These are phyloP conservation scores for Ambrosiella xylebori DNA, from an alignment of 2,329 filamentous ascomycete genomes.

Conservation along the genomic window DNA sequence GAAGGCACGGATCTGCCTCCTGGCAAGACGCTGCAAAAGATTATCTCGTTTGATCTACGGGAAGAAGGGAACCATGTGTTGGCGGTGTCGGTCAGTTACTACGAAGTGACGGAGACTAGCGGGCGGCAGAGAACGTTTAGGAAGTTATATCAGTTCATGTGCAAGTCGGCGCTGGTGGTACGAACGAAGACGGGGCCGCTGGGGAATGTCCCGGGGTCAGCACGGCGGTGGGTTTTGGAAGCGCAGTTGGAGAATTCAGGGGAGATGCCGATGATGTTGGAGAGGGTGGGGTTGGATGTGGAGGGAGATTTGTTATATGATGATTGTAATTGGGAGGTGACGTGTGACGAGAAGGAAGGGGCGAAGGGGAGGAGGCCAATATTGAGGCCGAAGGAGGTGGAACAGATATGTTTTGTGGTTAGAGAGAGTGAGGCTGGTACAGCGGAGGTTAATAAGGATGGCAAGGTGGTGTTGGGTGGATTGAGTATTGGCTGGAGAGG, in stretches of 20 bases:
- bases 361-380: constrained; percentile 29
- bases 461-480: constrained; percentile 55
- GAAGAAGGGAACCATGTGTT: constrained; percentile 91
- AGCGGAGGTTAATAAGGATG: constrained; percentile 30
- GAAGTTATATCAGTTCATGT: constrained; percentile 93
- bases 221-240: constrained; percentile 56
- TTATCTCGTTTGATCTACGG: constrained; percentile 73
- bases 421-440: constrained; percentile 25
- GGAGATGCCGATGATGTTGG: constrained; percentile 64
- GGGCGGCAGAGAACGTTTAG: constrained; percentile 69
- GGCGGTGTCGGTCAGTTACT: constrained; percentile 85
- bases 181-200: constrained; percentile 69
- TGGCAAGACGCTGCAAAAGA: constrained; percentile 58
- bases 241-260: constrained; percentile 92
- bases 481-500: constrained; percentile 77
- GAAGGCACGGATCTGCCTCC: constrained; percentile 34
- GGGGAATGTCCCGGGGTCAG: constrained; percentile 18
- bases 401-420: constrained; percentile 49
- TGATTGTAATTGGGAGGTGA: constrained; percentile 40
- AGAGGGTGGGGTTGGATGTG: constrained; percentile 41
- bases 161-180: constrained; percentile 76
- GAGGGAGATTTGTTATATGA: constrained; percentile 32
- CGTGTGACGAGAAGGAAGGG: constrained; percentile 14
- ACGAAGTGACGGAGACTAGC: constrained; percentile 58
- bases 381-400: constrained; percentile 43